Evolutionary conservation across 768 basidiomycete species (phyloP), one percentile per base, ranked within the genome.

Genomic region (Leccinellum albellum): DNA sequence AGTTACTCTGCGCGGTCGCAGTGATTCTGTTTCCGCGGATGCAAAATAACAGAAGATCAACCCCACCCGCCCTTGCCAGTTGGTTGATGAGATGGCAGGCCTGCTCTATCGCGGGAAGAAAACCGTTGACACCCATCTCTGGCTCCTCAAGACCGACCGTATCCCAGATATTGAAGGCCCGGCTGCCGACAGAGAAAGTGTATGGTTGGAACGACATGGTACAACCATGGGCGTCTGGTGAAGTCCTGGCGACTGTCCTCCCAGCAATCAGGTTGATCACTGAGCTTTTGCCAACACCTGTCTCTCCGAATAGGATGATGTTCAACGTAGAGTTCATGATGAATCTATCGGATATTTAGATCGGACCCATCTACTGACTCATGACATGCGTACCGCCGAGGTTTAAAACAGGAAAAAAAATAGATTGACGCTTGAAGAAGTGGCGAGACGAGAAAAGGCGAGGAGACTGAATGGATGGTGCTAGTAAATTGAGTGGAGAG

Each of bases 241-340:
- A 72, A 37, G 61, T 61, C 31, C 58, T 35, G 14, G 70, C 70
- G 37, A 72, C 50, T 5, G 33, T 1, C 7, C 42, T 23, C 23
- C 72, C 71, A 40, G 70, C 66, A 54, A 73, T 66, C 61, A 71
- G 56, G 54, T 71, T 71, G 59, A 73, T 72, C 58, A 71, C 65
- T 9, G 70, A 71, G 57, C 72, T 71, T 62, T 71, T 71, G n/a
- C 70, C 70, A 2, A 70, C 60, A 15, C 78, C 78, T 0, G 74
- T 73, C 61, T 79, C 78, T 7, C 79, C 79, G 54, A 79, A 80
- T 2, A 79, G 40, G 42, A 79, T 69, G 53, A 79, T 66, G 56
- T 79, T 79, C 50, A 69, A 50, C 35, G 62, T 59, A 29, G 61
- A 33, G 40, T 54, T 51, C 65, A 68, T 66, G 61, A 14, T 21